Conservation (phyloP, 148 eudicot genomes). For the Chenopodium berlandieri region DNA sequence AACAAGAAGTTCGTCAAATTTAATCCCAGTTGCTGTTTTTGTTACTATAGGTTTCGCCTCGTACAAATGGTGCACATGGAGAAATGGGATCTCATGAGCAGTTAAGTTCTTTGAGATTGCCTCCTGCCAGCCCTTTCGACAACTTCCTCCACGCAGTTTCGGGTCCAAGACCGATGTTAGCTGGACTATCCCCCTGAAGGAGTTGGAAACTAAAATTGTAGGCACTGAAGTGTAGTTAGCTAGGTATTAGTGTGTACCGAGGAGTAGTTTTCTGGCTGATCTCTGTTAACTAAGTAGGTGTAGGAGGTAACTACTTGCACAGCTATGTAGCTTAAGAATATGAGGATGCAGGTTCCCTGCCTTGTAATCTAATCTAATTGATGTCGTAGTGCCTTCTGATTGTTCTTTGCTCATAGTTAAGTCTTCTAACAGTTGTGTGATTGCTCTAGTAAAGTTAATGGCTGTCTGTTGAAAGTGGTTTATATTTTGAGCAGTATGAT, state of each 20-base stretch:
- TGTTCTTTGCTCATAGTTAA: neutral
- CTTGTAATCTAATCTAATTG: neutral
- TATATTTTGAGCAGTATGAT: neutral
- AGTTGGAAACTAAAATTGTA: neutral
- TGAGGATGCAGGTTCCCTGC: constrained; percentile 1
- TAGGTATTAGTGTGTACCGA: constrained; percentile 5
- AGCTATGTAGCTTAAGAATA: constrained; percentile 7
- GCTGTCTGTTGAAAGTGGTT: no score
- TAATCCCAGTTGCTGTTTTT: neutral
- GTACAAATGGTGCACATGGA: constrained; percentile 28
- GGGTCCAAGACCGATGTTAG: constrained; percentile 30
- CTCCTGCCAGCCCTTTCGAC: constrained; percentile 98
- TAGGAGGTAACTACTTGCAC: constrained; percentile 12
- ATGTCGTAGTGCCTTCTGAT: neutral
- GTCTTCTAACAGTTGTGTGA: neutral
- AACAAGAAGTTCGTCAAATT: neutral
- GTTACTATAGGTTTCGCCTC: constrained; percentile 38
- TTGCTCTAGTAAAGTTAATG: neutral
- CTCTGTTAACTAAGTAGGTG: constrained; percentile 11
- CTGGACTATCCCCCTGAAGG: constrained; percentile 24
- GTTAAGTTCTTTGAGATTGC: constrained; percentile 60
- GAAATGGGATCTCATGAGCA: constrained; percentile 34
- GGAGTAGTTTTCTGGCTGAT: constrained; percentile 12
- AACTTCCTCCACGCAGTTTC: constrained; percentile 78
- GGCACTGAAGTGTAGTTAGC: neutral